Percentiles rank a stretch among this genome's conserved stretches.
phyloP scores from a whole-genome alignment of 129 eudicot species.

The Flaveria sonorensis region DNA sequence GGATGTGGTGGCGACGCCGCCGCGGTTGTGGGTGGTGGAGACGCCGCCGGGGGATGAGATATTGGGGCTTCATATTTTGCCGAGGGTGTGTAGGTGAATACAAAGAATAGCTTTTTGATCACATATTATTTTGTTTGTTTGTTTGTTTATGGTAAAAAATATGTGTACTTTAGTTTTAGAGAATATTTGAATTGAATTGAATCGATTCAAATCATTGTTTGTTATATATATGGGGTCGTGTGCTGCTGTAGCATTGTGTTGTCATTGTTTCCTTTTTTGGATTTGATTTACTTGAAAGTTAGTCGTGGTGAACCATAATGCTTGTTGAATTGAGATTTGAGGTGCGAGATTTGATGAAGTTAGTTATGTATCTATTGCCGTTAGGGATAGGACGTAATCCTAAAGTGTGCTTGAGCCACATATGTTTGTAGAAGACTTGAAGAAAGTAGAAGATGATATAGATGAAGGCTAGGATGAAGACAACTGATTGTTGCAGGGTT shows the following conservation, averaged over 20 bases:
- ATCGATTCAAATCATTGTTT: conserved; percentile 7
- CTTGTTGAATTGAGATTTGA: too few relatives aligned
- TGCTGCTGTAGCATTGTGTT: background rate
- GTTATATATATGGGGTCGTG: background rate
- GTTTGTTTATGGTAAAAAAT: background rate
- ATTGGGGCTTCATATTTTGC: conserved; percentile 63
- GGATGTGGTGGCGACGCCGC: conserved; percentile 58
- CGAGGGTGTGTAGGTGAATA: conserved; percentile 49
- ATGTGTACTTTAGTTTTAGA: background rate
- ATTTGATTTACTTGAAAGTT: too few relatives aligned
- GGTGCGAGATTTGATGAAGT: too few relatives aligned
- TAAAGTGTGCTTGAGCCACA: background rate
- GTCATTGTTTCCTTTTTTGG: background rate
- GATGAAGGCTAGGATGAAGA: too few relatives aligned
- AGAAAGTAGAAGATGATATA: background rate
- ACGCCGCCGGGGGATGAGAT: conserved; percentile 54
- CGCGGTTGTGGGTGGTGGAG: conserved; percentile 53
- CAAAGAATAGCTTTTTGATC: conserved; percentile 30
- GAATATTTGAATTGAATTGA: background rate
- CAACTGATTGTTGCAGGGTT: too few relatives aligned
- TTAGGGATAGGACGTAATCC: too few relatives aligned
- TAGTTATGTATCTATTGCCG: too few relatives aligned
- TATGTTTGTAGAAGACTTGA: background rate
- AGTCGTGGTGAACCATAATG: too few relatives aligned
- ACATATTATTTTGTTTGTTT: conserved; percentile 28